Evolutionary conservation across 495 filamentous ascomycete genomes (phyloP), one percentile per base, ranked within the genome.

Genomic region (Neurospora sp.): DNA sequence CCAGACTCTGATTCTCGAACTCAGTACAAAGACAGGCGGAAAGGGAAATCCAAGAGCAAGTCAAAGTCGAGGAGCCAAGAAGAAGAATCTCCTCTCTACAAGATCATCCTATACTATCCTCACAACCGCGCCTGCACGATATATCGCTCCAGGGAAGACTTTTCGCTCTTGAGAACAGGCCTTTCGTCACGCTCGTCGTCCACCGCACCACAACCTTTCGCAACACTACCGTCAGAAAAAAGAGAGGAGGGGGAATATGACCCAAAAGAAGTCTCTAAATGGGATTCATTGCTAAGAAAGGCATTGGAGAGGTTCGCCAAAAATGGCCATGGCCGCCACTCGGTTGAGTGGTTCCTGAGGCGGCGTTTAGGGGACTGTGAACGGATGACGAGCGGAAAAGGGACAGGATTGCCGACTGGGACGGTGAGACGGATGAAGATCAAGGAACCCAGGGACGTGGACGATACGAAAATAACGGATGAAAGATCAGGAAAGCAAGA

Each of bases 101-200:
- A 76, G 27, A 70, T 82, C 23, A 76, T 72, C 16, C 78, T 82
- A 3, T 75, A 74, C 73, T 82, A 80, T 70, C 8, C 62, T 23
- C 74, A 74, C 41, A 81, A 82, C 78, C 78, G 80, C 11, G 78
- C 80, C 38, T 82, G 80, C 77, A 75, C 74, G 39, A 73, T 82
- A 70, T 74, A 73, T 73, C 79, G 79, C 44, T 70, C 76, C 37
- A 69, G 70, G 39, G 74, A 77, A 44, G 79, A 82, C 70, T 78
- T 82, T 59, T 39, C n/a, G 16, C 4, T 8, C 5, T 72, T 82
- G 54, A 42, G 35, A 20, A 27, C 27, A 14, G 40, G 18, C 23
- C 27, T 66, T 27, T 6, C 5, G 3, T 38, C 70, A 18, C 59
- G 74, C 39, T 16, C 39, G 16, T 39, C 41, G 31, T 66, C 44